Evolutionary conservation across 2,329 filamentous ascomycete genomes (phyloP).

Genomic region (Neopestalotiopsis sp.): DNA sequence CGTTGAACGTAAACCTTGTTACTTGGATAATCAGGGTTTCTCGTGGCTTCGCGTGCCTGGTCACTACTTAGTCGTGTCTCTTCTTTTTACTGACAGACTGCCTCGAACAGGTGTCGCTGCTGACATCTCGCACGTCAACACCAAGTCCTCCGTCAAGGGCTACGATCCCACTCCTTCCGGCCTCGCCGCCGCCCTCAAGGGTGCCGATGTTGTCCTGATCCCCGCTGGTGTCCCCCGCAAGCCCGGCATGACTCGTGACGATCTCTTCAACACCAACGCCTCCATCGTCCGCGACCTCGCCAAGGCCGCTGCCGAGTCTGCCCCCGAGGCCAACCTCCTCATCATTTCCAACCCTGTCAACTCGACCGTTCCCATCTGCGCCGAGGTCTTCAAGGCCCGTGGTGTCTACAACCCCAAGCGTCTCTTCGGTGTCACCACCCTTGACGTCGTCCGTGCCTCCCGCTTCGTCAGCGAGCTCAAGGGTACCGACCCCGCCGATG

Average conservation of each 20-base stretch:
- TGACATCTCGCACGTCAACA: slow-evolving; percentile 99
- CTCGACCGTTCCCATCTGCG: slow-evolving; percentile 97
- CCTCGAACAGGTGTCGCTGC: slow-evolving; percentile 82
- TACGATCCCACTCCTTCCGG: slow-evolving; percentile 80
- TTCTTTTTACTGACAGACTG: background rate
- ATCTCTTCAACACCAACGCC: slow-evolving; percentile 99
- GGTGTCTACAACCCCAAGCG: slow-evolving; percentile 99
- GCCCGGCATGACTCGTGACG: slow-evolving; percentile 99
- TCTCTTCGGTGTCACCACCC: slow-evolving; percentile 98
- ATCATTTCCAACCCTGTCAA: slow-evolving; percentile 99
- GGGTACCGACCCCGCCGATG: slow-evolving; percentile 84
- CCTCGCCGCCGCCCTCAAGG: slow-evolving; percentile 81
- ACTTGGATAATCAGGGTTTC: background rate
- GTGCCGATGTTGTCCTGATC: slow-evolving; percentile 92
- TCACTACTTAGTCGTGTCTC: background rate
- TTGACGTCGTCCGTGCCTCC: slow-evolving; percentile 96
- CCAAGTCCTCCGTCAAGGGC: slow-evolving; percentile 91
- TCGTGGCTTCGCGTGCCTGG: background rate
- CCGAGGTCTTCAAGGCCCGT: slow-evolving; percentile 93
- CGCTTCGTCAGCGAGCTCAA: slow-evolving; percentile 98
- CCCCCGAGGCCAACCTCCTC: slow-evolving; percentile 92
- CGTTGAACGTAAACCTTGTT: slow-evolving; percentile 15
- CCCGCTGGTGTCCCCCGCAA: slow-evolving; percentile 98
- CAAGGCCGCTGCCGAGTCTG: slow-evolving; percentile 88
- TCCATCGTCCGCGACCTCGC: slow-evolving; percentile 98